Evolutionary conservation across 345 rosid genomes (phyloP).

Genomic region (Populus simonii): DNA sequence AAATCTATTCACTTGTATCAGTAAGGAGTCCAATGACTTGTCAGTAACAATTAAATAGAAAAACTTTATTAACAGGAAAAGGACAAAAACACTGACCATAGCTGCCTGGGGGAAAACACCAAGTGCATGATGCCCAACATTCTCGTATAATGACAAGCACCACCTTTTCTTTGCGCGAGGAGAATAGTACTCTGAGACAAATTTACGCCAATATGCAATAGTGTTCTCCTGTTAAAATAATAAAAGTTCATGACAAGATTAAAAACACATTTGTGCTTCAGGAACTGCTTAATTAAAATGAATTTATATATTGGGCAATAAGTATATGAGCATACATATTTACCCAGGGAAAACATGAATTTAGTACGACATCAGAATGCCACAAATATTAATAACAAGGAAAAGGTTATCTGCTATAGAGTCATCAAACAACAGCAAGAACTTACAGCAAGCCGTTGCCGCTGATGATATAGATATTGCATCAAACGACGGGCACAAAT

Average conservation of each 20-base stretch:
- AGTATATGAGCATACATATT: background rate
- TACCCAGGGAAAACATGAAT: background rate
- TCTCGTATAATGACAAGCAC: conserved; percentile 89
- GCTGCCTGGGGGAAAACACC: conserved; percentile 97
- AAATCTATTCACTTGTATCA: background rate
- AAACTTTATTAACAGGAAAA: background rate
- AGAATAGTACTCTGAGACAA: conserved; percentile 87
- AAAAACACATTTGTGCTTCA: background rate
- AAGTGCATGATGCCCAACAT: conserved; percentile 85
- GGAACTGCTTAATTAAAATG: conserved; percentile 1
- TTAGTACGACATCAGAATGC: background rate
- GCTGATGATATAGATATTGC: conserved; percentile 95
- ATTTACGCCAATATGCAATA: conserved; percentile 93
- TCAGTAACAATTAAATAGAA: background rate
- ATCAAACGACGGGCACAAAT: conserved; percentile 91
- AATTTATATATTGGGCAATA: background rate
- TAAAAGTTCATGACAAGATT: conserved; percentile 11
- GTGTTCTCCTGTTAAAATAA: conserved; percentile 63
- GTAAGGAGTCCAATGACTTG: background rate
- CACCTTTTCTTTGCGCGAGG: conserved; percentile 97
- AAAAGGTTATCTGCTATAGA: background rate
- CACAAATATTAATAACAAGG: background rate
- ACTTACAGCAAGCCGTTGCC: conserved; percentile 83
- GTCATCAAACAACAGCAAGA: conserved; percentile 3
- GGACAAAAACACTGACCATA: conserved; percentile 48